These are phyloP conservation scores for Botrytis medusae DNA, from an alignment of 2,329 filamentous ascomycete genomes.

Conservation along the genomic window DNA sequence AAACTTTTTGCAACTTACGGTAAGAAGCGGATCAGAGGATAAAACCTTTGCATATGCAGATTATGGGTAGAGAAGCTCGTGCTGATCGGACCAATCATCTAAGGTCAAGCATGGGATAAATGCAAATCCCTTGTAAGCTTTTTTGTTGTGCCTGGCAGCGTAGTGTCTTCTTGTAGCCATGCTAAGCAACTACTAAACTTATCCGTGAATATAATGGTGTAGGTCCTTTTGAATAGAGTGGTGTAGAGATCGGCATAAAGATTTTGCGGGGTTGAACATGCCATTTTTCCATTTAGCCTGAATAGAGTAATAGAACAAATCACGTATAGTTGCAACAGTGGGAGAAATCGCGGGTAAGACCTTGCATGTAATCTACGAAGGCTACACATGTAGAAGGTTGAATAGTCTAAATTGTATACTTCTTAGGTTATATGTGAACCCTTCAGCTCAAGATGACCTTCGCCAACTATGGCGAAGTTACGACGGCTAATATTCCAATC, in stretches of 20 bases:
- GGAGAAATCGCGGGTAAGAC: not conserved
- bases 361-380: not conserved
- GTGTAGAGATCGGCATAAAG: constrained; percentile 32
- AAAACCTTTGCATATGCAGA: not conserved
- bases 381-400: not conserved
- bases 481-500: not conserved
- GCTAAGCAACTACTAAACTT: not conserved
- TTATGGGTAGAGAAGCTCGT: not conserved
- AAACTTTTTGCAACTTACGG: not conserved
- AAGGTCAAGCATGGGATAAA: not conserved
- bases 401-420: not conserved
- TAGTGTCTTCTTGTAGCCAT: not conserved
- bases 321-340: not conserved
- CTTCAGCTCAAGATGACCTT: not conserved
- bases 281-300: constrained; percentile 32
- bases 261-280: constrained; percentile 33
- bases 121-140: not conserved
- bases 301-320: constrained; percentile 21
- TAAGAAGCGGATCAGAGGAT: not conserved
- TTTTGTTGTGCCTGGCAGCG: constrained; percentile 6
- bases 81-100: not conserved
- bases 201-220: not conserved
- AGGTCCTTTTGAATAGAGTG: not conserved
- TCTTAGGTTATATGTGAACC: not conserved
- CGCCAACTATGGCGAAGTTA: constrained; percentile 15